Conservation (phyloP, 2,329 filamentous ascomycete species). For the Hypoxylon sp. region DNA sequence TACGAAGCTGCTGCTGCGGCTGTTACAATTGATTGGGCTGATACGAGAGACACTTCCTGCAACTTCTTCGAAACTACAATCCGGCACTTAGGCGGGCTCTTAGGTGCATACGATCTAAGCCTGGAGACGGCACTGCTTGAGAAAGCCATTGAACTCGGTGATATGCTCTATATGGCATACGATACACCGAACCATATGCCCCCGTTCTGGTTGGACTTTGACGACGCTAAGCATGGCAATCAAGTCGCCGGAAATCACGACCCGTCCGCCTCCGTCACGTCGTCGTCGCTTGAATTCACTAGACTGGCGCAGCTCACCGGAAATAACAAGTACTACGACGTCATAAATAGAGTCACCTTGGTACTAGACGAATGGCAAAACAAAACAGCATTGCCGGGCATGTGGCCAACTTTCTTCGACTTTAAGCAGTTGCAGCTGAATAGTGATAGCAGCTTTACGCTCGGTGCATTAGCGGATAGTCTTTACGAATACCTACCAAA, state of each 20-base stretch:
- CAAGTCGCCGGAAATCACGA: slow-evolving; percentile 57
- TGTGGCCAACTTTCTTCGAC: slow-evolving; percentile 80
- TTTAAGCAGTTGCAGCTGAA: slow-evolving; percentile 64
- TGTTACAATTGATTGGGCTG: slow-evolving; percentile 65
- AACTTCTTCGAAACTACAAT: slow-evolving; percentile 66
- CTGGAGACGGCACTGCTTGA: slow-evolving; percentile 58
- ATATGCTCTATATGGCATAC: slow-evolving; percentile 64
- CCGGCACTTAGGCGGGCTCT: slow-evolving; percentile 62
- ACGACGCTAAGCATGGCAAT: slow-evolving; percentile 55
- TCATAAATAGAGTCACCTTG: slow-evolving; percentile 79
- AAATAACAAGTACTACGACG: slow-evolving; percentile 80
- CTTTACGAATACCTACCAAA: slow-evolving; percentile 74
- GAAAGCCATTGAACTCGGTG: slow-evolving; percentile 63
- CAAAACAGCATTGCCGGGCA: slow-evolving; percentile 77
- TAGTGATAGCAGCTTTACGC: slow-evolving; percentile 61
- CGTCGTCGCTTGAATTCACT: slow-evolving; percentile 79
- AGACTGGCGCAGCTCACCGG: slow-evolving; percentile 78
- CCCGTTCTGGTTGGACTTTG: slow-evolving; percentile 70
- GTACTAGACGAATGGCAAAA: slow-evolving; percentile 79
- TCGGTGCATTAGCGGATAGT: slow-evolving; percentile 70
- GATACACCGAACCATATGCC: slow-evolving; percentile 67
- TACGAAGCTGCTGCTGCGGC: slow-evolving; percentile 66
- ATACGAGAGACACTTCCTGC: slow-evolving; percentile 56
- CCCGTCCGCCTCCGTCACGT: slow-evolving; percentile 64
- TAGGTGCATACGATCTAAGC: slow-evolving; percentile 64